Base-by-base conservation (phyloP, 495 filamentous ascomycete genomes). In the Penicillium turbatum region DNA sequence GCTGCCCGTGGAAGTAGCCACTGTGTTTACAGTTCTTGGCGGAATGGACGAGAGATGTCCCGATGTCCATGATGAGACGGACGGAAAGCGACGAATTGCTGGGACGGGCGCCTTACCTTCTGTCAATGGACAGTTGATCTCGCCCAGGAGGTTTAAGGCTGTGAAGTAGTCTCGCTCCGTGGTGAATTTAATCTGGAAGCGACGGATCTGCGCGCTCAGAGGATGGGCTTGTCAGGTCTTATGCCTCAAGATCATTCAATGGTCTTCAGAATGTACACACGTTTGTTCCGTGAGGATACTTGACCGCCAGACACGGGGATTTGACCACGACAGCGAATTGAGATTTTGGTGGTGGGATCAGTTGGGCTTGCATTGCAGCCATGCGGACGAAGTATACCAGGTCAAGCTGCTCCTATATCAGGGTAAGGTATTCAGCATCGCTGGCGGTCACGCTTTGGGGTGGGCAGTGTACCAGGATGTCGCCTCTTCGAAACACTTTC, bases 171-270 rank as follows among this genome's bases (percentile, higher is more conserved):
- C 72, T 7, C 58, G 46, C 15, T 72, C 65, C 4, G 59, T 61
- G 1, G 50, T 59, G 47, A 77, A 76, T 43, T 74, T 76, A 55
- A 77, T 59, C 43, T 77, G 74, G 15, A 77, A 74, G 5, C 74
- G 70, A 44, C 68, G 68, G 19, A 71, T 55, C 74, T 77, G 49
- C 0, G 8, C 21, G 1, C 0, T 21, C 1, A 29, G 30, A 31
- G 13, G 26, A 34, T n/a, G 12, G 8, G 5, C 2, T 5, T 39
- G 12, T 52, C n/a, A 45, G 21, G 6, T 11, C 15, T 1, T 7
- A 13, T 48, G n/a, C 4, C 29, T 9, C 5, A 4, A 6, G 19
- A n/a, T 16, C 2, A 7, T 43, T 24, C 16, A 7, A 9, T 31
- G 27, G 21, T 24, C 21, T 24, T 24, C 21, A 24, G 21, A 15